phyloP scores from a whole-genome alignment of 1,139 yeast genomes.

The Geotrichum cucujoidarum region DNA sequence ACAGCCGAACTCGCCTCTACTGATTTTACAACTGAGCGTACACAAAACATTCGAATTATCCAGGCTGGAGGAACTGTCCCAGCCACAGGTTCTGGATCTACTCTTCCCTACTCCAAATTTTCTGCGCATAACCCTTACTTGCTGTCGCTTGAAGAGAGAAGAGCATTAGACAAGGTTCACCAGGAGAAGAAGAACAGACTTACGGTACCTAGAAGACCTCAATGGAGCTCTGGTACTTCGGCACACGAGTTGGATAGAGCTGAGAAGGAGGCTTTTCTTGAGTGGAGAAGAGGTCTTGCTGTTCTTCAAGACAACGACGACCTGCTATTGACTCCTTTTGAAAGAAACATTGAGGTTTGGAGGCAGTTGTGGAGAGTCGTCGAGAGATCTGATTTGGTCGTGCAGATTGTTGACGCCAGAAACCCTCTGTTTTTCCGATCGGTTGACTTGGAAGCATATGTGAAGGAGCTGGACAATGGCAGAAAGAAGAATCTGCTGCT shows the following conservation, averaged over 20 bases:
- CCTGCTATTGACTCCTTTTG: constrained; percentile 89
- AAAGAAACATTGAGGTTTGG: constrained; percentile 97
- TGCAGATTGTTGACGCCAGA: constrained; percentile 97
- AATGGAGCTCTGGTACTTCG: constrained; percentile 68
- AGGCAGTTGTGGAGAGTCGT: constrained; percentile 97
- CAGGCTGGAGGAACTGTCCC: constrained; percentile 34
- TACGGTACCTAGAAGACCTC: constrained; percentile 93
- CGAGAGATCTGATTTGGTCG: constrained; percentile 89
- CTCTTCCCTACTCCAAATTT: constrained; percentile 22
- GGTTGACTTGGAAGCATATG: constrained; percentile 80
- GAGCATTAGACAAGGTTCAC: constrained; percentile 43
- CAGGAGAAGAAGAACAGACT: constrained; percentile 65
- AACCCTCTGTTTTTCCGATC: constrained; percentile 89
- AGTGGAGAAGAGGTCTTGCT: constrained; percentile 92
- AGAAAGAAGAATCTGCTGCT: constrained; percentile 71
- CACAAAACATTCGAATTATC: constrained; percentile 79
- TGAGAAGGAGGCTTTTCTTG: constrained; percentile 85
- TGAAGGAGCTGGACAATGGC: constrained; percentile 59
- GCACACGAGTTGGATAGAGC: constrained; percentile 74
- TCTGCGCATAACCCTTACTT: constrained; percentile 50
- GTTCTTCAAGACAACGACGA: constrained; percentile 75
- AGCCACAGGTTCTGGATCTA: constrained; percentile 25
- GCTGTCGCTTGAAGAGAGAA: constrained; percentile 64
- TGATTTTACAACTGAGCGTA: constrained; percentile 89
- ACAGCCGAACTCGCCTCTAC: constrained; percentile 96